A percentile compares a stretch with the other conserved stretches of the same genome.
Conservation (phyloP, 495 filamentous ascomycete species). For the Corynascus novoguineensis region DNA sequence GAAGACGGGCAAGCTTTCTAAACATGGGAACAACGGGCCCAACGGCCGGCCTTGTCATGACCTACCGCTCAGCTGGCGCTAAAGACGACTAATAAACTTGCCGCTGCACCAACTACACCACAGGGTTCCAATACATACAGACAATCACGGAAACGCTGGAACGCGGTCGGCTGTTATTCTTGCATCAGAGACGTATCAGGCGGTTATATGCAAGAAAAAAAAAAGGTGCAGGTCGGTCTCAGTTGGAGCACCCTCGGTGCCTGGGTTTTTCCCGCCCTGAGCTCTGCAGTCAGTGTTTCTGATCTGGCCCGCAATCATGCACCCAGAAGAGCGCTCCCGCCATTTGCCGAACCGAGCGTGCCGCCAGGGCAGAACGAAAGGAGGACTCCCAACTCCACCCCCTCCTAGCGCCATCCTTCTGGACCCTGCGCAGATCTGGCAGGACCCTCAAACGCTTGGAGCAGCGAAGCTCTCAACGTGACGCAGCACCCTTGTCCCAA, state of each 20-base stretch:
- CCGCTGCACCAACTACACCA: too few species aligned
- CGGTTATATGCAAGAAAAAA: background rate
- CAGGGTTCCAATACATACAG: too few species aligned
- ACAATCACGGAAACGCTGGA: too few species aligned
- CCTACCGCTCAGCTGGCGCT: background rate
- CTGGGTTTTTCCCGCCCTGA: too few species aligned
- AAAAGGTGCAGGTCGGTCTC: too few species aligned
- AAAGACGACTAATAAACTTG: too few species aligned
- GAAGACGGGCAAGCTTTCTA: background rate
- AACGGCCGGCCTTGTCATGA: background rate
- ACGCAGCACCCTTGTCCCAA: background rate
- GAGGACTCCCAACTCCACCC: too few species aligned
- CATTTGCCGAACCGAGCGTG: background rate
- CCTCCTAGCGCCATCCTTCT: too few species aligned
- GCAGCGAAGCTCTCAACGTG: background rate
- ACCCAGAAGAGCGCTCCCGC: background rate
- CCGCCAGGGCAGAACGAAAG: too few species aligned
- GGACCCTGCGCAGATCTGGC: too few species aligned
- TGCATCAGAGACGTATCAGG: background rate
- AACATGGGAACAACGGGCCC: background rate
- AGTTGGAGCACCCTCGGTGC: background rate
- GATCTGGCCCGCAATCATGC: background rate
- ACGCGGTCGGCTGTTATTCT: too few species aligned
- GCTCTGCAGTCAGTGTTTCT: background rate
- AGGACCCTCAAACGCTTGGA: slow-evolving; percentile 11